Evolutionary conservation across 2,329 filamentous ascomycete genomes (phyloP).

Genomic region (Ophiostoma populinum): DNA sequence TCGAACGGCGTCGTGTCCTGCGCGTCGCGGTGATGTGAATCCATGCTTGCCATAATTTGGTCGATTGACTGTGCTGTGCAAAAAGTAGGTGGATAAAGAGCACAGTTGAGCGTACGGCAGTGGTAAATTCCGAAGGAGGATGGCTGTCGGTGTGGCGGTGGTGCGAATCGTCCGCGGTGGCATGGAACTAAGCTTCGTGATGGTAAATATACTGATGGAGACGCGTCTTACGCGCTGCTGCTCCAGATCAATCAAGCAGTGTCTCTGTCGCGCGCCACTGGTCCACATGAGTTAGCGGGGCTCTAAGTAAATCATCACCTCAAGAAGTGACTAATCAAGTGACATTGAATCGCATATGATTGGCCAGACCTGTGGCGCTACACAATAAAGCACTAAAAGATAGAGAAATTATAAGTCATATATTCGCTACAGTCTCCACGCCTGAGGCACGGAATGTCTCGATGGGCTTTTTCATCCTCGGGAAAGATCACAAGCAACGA

Average conservation of each 20-base stretch:
- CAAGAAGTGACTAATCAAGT: slow-evolving; percentile 9
- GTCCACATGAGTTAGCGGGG: too few species aligned
- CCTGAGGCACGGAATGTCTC: slow-evolving; percentile 10
- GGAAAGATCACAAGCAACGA: slow-evolving; percentile 6
- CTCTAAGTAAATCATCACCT: too few species aligned
- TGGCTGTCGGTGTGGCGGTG: too few species aligned
- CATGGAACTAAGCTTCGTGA: too few species aligned
- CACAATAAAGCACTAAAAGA: not conserved
- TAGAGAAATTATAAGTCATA: not conserved
- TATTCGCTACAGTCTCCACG: not conserved
- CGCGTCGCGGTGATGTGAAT: not conserved
- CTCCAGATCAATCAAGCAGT: too few species aligned
- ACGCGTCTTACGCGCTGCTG: too few species aligned
- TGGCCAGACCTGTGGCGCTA: slow-evolving; percentile 4
- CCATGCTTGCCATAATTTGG: slow-evolving; percentile 4
- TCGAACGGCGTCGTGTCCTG: slow-evolving; percentile 42
- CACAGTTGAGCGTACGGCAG: too few species aligned
- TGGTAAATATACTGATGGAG: too few species aligned
- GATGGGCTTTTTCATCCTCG: slow-evolving; percentile 8
- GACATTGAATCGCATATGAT: slow-evolving; percentile 9
- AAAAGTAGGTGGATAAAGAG: not conserved
- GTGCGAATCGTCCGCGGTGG: too few species aligned
- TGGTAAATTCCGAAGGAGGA: too few species aligned
- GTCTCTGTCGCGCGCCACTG: too few species aligned
- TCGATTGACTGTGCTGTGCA: not conserved